A percentile compares a stretch with the other conserved stretches of the same genome.
phyloP scores from a whole-genome alignment of 495 filamentous ascomycete genomes.

The Pseudevernia furfuracea region DNA sequence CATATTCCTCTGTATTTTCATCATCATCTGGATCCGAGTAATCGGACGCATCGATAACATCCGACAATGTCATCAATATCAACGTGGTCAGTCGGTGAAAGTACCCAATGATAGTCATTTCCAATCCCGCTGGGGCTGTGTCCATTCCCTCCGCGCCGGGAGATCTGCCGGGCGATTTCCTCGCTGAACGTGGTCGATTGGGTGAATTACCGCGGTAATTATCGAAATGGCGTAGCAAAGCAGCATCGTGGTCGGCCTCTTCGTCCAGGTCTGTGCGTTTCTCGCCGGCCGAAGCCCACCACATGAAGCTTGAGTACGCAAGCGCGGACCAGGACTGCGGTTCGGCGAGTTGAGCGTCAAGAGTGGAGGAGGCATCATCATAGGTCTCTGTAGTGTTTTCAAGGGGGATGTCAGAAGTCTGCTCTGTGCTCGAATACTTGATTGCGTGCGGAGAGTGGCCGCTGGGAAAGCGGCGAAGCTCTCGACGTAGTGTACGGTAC shows the following conservation, averaged over 20 bases:
- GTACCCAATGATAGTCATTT: constrained; percentile 79
- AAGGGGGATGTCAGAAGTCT: neutral
- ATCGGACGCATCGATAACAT: constrained; percentile 53
- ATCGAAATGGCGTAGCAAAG: constrained; percentile 32
- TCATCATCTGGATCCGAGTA: constrained; percentile 35
- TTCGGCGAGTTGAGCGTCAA: constrained; percentile 50
- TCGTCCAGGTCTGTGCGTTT: constrained; percentile 46
- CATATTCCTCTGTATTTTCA: constrained; percentile 36
- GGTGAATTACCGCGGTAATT: constrained; percentile 32
- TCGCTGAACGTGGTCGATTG: constrained; percentile 15
- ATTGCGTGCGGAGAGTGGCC: constrained; percentile 36
- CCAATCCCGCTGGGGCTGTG: constrained; percentile 29
- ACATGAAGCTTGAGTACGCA: constrained; percentile 88
- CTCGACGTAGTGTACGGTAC: constrained; percentile 62
- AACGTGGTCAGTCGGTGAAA: constrained; percentile 80
- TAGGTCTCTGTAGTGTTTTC: constrained; percentile 29
- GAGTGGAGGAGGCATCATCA: constrained; percentile 34
- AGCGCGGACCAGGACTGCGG: constrained; percentile 81
- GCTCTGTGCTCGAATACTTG: constrained; percentile 27
- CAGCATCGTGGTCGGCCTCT: constrained; percentile 33
- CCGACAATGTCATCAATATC: constrained; percentile 60
- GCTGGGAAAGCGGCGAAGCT: constrained; percentile 49
- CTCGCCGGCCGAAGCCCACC: constrained; percentile 97
- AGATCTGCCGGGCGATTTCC: constrained; percentile 31
- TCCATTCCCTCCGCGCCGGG: constrained; percentile 18